phyloP scores from a whole-genome alignment of 208 protist species.

The Crithidia sp. region DNA sequence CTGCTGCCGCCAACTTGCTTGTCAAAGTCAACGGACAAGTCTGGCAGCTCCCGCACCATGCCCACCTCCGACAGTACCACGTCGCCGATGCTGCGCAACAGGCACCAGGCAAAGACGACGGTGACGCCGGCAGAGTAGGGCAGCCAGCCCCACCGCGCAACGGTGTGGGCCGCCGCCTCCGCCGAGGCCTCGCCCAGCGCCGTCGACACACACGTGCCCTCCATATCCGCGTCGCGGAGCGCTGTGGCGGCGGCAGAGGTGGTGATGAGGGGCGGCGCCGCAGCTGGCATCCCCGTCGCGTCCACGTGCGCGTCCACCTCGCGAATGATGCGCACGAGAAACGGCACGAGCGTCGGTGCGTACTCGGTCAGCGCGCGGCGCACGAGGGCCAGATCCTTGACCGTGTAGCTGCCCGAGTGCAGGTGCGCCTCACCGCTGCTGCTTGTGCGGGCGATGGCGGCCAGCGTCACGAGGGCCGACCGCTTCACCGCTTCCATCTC shows the following conservation, averaged over 20 bases:
- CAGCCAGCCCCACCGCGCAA: constrained; percentile 28
- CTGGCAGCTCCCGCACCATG: constrained; percentile 9
- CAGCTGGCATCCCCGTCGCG: constrained; percentile 39
- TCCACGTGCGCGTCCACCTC: constrained; percentile 48
- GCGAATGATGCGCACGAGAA: constrained; percentile 34
- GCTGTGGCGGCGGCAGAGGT: constrained; percentile 1
- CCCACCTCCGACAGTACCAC: constrained; percentile 22
- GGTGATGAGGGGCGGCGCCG: constrained; percentile 24
- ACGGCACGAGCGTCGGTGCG: constrained; percentile 31
- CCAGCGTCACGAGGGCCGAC: constrained; percentile 49
- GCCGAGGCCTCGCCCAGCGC: neutral
- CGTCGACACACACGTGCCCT: neutral
- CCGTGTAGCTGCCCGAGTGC: constrained; percentile 10
- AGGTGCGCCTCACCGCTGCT: constrained; percentile 20
- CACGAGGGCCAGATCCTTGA: constrained; percentile 13
- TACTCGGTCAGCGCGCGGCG: constrained; percentile 17
- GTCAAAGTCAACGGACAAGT: neutral
- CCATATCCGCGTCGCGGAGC: neutral
- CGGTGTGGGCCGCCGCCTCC: neutral
- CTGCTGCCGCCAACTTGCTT: neutral
- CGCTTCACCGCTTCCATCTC: constrained; percentile 49
- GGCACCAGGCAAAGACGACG: constrained; percentile 19
- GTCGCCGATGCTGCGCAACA: constrained; percentile 36
- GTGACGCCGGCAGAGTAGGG: constrained; percentile 11
- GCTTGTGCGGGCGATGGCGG: constrained; percentile 32